phyloP scores from a whole-genome alignment of 495 filamentous ascomycete species.

The Podospora appendiculata region DNA sequence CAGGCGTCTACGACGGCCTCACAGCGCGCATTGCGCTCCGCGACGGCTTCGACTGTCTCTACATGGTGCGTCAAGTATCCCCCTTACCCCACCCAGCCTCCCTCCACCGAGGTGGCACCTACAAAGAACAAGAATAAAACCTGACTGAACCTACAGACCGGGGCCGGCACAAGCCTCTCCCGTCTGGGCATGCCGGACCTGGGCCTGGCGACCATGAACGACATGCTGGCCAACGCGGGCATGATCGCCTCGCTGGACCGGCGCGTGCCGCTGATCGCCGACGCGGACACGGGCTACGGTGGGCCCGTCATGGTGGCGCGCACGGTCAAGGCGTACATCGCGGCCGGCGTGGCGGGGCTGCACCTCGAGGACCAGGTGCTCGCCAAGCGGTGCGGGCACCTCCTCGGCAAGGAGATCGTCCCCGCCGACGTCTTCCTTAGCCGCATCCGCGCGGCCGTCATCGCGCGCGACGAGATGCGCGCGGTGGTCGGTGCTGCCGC shows the following conservation, averaged over 20 bases:
- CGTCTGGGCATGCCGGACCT: constrained; percentile 58
- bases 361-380: constrained; percentile 67
- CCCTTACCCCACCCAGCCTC: neutral
- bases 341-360: constrained; percentile 61
- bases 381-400: constrained; percentile 59
- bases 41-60: constrained; percentile 54
- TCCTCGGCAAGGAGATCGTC: constrained; percentile 56
- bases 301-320: constrained; percentile 56
- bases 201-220: constrained; percentile 52
- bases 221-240: constrained; percentile 57
- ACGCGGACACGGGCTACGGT: constrained; percentile 61
- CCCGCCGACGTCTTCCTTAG: constrained; percentile 39
- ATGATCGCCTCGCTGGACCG: constrained; percentile 61
- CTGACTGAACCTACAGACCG: too few species aligned
- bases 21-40: constrained; percentile 56
- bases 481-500: constrained; percentile 1
- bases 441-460: constrained; percentile 43
- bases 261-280: constrained; percentile 53
- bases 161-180: constrained; percentile 59
- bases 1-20: constrained; percentile 66
- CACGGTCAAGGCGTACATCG: constrained; percentile 53
- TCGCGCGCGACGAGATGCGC: constrained; percentile 21
- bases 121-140: too few species aligned
- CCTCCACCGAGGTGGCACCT: too few species aligned
- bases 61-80: constrained; percentile 54